These are phyloP conservation scores for Spathaspora passalidarum DNA, from an alignment of 805 yeast genomes.

Conservation along the genomic window DNA sequence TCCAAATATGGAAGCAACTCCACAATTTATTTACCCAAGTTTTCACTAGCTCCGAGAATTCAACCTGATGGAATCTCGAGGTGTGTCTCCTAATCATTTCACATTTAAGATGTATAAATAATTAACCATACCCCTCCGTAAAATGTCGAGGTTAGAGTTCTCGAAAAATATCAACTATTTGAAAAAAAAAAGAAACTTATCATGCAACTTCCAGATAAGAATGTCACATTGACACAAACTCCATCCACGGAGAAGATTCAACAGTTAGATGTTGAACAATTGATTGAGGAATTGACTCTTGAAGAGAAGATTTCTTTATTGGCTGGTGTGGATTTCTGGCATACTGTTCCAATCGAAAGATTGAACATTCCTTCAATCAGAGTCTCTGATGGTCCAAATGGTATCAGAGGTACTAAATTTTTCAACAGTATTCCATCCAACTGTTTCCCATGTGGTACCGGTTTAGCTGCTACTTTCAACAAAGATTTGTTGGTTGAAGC, in stretches of 20 bases:
- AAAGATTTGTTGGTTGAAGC: slow-evolving; percentile 45
- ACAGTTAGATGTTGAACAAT: slow-evolving; percentile 25
- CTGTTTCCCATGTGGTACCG: slow-evolving; percentile 63
- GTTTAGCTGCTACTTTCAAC: slow-evolving; percentile 55
- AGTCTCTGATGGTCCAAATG: slow-evolving; percentile 62
- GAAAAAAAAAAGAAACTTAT: slow-evolving; percentile 46
- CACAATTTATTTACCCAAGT: neutral
- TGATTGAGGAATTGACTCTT: slow-evolving; percentile 29
- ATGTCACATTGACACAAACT: slow-evolving; percentile 22
- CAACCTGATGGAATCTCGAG: neutral
- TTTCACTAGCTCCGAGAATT: neutral
- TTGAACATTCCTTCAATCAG: slow-evolving; percentile 47
- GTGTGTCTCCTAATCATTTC: neutral
- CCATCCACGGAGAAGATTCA: neutral
- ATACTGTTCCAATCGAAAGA: slow-evolving; percentile 39
- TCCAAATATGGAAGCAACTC: neutral
- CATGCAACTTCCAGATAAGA: slow-evolving; percentile 4
- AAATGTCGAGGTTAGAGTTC: neutral
- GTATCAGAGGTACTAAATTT: slow-evolving; percentile 58
- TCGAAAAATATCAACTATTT: neutral
- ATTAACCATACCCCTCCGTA: neutral
- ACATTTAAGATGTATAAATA: neutral
- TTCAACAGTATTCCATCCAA: slow-evolving; percentile 52
- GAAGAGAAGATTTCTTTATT: slow-evolving; percentile 34
- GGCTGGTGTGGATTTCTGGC: slow-evolving; percentile 49